phyloP scores from a whole-genome alignment of 768 basidiomycete species.

The Aureoboletus auriporus region DNA sequence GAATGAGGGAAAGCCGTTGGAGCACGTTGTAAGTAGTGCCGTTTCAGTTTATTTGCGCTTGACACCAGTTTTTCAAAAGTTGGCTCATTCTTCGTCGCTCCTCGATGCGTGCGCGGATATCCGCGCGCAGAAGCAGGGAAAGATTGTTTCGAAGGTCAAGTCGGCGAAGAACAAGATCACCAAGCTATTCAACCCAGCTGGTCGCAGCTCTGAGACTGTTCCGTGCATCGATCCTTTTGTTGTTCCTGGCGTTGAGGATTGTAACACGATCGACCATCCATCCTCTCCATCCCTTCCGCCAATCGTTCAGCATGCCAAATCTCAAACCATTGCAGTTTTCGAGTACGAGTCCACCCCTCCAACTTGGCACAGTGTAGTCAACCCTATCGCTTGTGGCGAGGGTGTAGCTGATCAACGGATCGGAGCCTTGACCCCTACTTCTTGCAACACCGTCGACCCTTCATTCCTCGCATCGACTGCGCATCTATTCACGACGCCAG shows the following conservation, averaged over 20 bases:
- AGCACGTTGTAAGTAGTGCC: constrained; percentile 3
- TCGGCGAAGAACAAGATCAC: constrained; percentile 10
- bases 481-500: not conserved
- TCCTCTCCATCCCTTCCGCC: not conserved
- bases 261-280: not conserved
- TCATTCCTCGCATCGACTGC: not conserved
- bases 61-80: not conserved
- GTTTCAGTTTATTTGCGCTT: not conserved
- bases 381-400: not conserved
- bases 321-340: not conserved
- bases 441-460: not conserved
- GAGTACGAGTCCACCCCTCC: not conserved
- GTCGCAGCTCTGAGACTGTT: not conserved
- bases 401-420: not conserved
- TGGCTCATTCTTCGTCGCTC: not conserved
- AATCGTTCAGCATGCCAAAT: not conserved
- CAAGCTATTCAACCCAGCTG: constrained; percentile 13
- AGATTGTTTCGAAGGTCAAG: constrained; percentile 9
- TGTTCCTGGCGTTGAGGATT: not conserved
- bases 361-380: not conserved
- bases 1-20: not conserved
- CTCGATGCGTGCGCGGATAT: not conserved
- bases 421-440: not conserved
- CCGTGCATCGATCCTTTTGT: not conserved
- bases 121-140: constrained; percentile 4